Evolutionary conservation across 2,329 filamentous ascomycete genomes (phyloP).

Genomic region (Fusarium torulosum): DNA sequence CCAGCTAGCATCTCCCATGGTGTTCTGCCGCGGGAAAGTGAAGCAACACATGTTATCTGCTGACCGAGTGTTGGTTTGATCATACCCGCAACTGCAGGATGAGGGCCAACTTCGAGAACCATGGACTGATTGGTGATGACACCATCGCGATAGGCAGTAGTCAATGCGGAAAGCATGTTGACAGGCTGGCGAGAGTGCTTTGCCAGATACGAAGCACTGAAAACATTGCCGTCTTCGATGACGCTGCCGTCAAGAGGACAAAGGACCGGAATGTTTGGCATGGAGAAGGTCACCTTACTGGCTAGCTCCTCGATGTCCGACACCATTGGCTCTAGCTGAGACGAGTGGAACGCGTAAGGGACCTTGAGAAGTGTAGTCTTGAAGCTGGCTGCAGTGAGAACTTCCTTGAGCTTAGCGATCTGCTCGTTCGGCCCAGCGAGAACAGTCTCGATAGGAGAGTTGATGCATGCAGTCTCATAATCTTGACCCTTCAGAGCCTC

Average conservation of each 20-base stretch:
- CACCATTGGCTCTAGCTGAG: constrained; percentile 56
- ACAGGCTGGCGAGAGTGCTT: constrained; percentile 36
- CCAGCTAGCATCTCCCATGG: constrained; percentile 25
- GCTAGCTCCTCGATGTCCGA: constrained; percentile 59
- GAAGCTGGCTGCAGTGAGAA: constrained; percentile 24
- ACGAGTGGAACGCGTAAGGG: constrained; percentile 55
- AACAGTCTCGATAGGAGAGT: constrained; percentile 72
- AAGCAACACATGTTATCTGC: constrained; percentile 32
- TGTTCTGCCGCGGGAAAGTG: constrained; percentile 21
- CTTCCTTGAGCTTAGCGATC: constrained; percentile 19
- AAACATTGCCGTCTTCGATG: constrained; percentile 3
- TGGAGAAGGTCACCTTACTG: constrained; percentile 12
- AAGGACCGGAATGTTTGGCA: constrained; percentile 11
- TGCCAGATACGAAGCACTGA: constrained; percentile 28
- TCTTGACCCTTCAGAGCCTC: constrained; percentile 37
- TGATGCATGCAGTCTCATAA: constrained; percentile 68
- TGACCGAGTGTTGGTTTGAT: constrained; percentile 31
- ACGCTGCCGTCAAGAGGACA: constrained; percentile 36
- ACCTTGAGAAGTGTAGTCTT: constrained; percentile 54
- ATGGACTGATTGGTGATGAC: constrained; percentile 22
- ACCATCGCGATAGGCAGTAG: constrained; percentile 1
- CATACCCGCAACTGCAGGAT: constrained; percentile 39
- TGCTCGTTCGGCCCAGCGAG: constrained; percentile 35
- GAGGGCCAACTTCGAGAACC: constrained; percentile 39
- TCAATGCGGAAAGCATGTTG: constrained; percentile 31